phyloP scores from a whole-genome alignment of 2,329 filamentous ascomycete genomes.

The Ophiostoma himal-ulmi region DNA sequence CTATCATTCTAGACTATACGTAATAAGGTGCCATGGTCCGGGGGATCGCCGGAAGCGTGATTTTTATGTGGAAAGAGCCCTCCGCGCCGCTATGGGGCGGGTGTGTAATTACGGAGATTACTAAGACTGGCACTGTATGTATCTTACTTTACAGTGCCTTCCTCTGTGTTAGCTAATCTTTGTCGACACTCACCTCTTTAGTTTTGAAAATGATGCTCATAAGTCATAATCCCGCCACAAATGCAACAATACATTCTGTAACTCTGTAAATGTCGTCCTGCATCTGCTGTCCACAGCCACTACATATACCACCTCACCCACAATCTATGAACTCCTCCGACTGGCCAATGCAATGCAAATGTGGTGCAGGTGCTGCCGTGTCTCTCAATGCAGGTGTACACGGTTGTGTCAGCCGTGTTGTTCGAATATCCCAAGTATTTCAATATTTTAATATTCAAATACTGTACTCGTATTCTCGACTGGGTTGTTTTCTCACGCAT shows the following conservation, averaged over 20 bases:
- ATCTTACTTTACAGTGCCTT: not conserved
- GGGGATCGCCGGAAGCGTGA: slow-evolving; percentile 5
- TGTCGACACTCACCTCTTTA: not conserved
- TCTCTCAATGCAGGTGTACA: not conserved
- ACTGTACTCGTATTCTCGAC: too few relatives aligned
- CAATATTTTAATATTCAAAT: too few relatives aligned
- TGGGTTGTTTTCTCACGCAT: not conserved
- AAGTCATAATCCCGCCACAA: not conserved
- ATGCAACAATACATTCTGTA: not conserved
- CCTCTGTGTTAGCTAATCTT: not conserved
- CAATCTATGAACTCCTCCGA: not conserved
- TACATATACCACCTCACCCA: not conserved
- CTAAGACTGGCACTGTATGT: not conserved
- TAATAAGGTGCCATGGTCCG: slow-evolving; percentile 5
- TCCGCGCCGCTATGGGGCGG: slow-evolving; percentile 4
- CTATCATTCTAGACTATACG: not conserved
- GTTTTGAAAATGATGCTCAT: not conserved
- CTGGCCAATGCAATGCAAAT: slow-evolving; percentile 6
- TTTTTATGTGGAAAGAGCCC: not conserved
- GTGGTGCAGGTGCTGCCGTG: not conserved
- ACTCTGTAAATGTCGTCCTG: not conserved
- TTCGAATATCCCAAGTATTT: too few relatives aligned
- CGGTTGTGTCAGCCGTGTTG: not conserved
- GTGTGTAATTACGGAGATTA: not conserved
- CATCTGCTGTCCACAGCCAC: not conserved